phyloP scores from a whole-genome alignment of 2,329 filamentous ascomycete genomes.

The Amauroascus verrucosus region DNA sequence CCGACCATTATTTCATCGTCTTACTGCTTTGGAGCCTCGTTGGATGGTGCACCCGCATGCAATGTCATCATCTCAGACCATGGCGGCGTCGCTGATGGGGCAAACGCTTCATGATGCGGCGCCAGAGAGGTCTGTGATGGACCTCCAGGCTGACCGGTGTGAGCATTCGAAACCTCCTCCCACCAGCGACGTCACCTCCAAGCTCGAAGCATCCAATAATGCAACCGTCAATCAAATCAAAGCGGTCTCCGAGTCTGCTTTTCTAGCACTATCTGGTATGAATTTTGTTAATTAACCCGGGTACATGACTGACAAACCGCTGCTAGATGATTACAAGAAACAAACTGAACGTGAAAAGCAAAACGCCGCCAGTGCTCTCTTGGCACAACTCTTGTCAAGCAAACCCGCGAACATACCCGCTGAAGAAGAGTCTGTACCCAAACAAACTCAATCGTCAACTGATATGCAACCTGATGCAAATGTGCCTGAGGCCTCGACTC shows the following conservation, averaged over 20 bases:
- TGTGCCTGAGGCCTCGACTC: conserved; percentile 13
- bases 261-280: conserved; percentile 21
- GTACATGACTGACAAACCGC: conserved; percentile 6
- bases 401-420: conserved; percentile 18
- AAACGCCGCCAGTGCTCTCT: conserved; percentile 33
- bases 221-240: conserved; percentile 20
- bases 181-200: conserved; percentile 23
- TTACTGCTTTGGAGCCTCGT: conserved; percentile 8
- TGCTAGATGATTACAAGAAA: conserved; percentile 22
- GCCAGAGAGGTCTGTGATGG: conserved; percentile 32
- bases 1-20: conserved; percentile 7
- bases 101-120: conserved; percentile 37
- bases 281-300: not conserved
- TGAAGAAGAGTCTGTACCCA: not conserved
- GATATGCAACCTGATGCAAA: not conserved
- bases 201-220: conserved; percentile 24
- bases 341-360: conserved; percentile 28
- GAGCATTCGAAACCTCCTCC: conserved; percentile 20
- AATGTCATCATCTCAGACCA: conserved; percentile 40
- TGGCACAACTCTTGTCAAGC: conserved; percentile 34
- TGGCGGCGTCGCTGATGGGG: conserved; percentile 39
- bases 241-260: conserved; percentile 26
- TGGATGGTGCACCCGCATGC: conserved; percentile 24
- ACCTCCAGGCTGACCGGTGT: conserved; percentile 23
- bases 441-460: not conserved